Evolutionary conservation across 169 alveolate species (phyloP).

Genomic region (Cryptosporidium ubiquitum): DNA sequence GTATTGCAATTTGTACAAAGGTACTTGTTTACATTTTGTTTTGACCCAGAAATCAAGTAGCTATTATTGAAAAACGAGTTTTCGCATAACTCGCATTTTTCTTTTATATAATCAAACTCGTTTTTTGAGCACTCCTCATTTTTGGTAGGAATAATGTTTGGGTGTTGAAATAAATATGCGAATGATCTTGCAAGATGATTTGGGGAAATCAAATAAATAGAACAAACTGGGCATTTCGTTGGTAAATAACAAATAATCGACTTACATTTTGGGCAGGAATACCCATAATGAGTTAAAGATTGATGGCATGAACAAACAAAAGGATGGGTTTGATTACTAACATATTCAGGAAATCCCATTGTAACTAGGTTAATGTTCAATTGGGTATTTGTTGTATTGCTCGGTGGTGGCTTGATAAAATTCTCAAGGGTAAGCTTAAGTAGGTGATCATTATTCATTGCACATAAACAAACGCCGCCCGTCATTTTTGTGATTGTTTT

Average conservation of each 20-base stretch:
- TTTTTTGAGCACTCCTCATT: neutral
- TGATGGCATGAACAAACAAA: conserved; percentile 61
- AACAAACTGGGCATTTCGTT: conserved; percentile 63
- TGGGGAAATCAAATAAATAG: conserved; percentile 37
- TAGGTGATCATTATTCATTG: conserved; percentile 56
- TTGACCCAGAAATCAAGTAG: neutral
- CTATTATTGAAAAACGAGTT: neutral
- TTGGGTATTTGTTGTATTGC: neutral
- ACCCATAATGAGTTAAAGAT: conserved; percentile 7
- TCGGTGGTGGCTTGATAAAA: conserved; percentile 55
- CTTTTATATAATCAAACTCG: neutral
- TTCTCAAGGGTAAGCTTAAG: conserved; percentile 35
- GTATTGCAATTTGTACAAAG: conserved; percentile 26
- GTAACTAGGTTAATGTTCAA: conserved; percentile 46
- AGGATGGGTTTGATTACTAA: conserved; percentile 21
- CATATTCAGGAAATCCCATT: conserved; percentile 61
- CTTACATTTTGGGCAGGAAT: conserved; percentile 64
- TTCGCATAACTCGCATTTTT: conserved; percentile 27
- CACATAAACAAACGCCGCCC: conserved; percentile 70
- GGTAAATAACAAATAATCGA: conserved; percentile 58
- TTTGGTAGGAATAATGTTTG: conserved; percentile 12
- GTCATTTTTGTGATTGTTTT: conserved; percentile 48
- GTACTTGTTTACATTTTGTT: neutral
- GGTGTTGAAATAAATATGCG: conserved; percentile 55
- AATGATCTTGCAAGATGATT: conserved; percentile 68